These are phyloP conservation scores for Hamigera avellanea DNA, from an alignment of 495 filamentous ascomycete genomes.

Conservation along the genomic window DNA sequence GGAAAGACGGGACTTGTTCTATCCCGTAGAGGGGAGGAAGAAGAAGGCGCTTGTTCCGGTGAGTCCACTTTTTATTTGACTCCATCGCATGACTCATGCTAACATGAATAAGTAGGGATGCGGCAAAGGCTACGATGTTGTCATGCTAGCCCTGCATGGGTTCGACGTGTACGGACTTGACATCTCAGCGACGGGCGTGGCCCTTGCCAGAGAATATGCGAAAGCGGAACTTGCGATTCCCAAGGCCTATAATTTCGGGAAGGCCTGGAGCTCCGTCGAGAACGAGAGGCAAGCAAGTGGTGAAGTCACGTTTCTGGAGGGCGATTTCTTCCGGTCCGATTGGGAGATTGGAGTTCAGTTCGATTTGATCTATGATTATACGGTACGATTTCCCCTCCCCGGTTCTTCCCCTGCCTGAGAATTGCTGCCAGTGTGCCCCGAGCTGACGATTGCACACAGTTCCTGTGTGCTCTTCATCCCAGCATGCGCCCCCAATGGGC, in stretches of 20 bases:
- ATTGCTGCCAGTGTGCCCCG: background rate
- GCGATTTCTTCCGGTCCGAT: conserved; percentile 53
- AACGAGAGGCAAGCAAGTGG: conserved; percentile 1
- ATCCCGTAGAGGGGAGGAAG: conserved; percentile 8
- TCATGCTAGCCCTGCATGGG: conserved; percentile 22
- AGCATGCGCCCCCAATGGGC: conserved; percentile 19
- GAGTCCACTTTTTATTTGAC: conserved; percentile 1
- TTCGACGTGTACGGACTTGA: conserved; percentile 22
- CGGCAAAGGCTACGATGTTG: conserved; percentile 25
- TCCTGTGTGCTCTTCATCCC: conserved; percentile 31
- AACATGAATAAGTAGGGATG: conserved; percentile 12
- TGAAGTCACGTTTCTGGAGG: conserved; percentile 37
- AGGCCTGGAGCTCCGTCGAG: background rate
- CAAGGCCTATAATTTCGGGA: conserved; percentile 3
- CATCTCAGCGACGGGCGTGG: conserved; percentile 16
- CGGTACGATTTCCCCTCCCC: conserved; percentile 32
- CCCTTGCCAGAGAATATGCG: conserved; percentile 11
- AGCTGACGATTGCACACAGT: too few relatives aligned
- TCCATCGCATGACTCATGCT: background rate
- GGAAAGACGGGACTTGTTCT: conserved; percentile 11
- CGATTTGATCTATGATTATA: conserved; percentile 72
- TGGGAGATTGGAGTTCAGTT: conserved; percentile 39
- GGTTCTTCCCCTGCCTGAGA: background rate
- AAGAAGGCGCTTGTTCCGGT: conserved; percentile 31
- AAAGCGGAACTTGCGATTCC: conserved; percentile 4